A percentile compares a stretch with the other conserved stretches of the same genome.
phyloP scores from a whole-genome alignment of 2,329 filamentous ascomycete genomes.

The Parafenestella ontariensis region DNA sequence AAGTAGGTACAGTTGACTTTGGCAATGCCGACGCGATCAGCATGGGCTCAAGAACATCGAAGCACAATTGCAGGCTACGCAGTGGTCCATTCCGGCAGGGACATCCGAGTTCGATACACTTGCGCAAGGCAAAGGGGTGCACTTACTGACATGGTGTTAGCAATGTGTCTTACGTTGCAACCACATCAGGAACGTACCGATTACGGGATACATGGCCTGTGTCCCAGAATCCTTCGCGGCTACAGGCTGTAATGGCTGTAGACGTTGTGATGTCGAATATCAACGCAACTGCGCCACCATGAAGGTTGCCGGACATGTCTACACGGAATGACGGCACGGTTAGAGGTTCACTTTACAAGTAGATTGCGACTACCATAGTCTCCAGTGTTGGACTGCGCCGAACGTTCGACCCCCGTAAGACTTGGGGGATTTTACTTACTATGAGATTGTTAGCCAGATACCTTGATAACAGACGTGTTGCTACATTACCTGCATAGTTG shows the following conservation, averaged over 20 bases:
- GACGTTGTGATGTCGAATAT: conserved; percentile 64
- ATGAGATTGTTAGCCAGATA: not conserved
- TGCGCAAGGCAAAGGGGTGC: not conserved
- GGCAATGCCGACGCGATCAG: not conserved
- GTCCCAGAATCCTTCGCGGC: conserved; percentile 51
- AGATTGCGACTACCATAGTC: too few relatives aligned
- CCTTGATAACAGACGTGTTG: not conserved
- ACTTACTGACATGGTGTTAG: conserved; percentile 22
- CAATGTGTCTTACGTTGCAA: not conserved
- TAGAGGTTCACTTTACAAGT: not conserved
- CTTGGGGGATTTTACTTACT: not conserved
- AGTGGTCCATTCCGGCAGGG: not conserved
- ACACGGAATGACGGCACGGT: not conserved
- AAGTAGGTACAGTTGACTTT: conserved; percentile 56
- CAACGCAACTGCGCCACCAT: conserved; percentile 61
- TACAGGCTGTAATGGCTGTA: conserved; percentile 43
- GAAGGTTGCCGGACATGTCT: conserved; percentile 53
- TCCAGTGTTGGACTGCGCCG: not conserved
- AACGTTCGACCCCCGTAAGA: too few relatives aligned
- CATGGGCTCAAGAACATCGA: not conserved
- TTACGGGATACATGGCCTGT: conserved; percentile 50
- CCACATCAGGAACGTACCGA: conserved; percentile 8
- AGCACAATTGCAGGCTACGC: not conserved
- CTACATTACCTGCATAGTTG: conserved; percentile 53
- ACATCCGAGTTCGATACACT: not conserved